Percentiles rank a stretch among this genome's conserved stretches.
Evolutionary conservation across 2,329 filamentous ascomycete genomes (phyloP).

Genomic region (Botryotinia convoluta): DNA sequence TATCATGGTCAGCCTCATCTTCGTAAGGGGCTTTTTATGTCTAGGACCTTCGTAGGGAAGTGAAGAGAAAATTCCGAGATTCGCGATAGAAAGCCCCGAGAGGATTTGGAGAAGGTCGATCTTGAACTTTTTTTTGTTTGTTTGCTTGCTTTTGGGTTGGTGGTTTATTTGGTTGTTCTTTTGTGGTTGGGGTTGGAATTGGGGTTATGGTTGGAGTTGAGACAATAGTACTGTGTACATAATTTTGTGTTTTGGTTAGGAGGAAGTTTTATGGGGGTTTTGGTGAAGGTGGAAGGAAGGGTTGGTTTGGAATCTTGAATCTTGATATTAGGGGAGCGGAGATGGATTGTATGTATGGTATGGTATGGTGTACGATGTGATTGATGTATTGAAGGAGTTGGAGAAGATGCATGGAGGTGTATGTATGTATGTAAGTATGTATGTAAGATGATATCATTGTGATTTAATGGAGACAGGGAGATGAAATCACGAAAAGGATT

Average conservation of each 20-base stretch:
- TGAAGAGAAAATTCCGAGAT: not conserved
- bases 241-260: not conserved
- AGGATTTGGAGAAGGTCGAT: not conserved
- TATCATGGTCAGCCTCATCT: not conserved
- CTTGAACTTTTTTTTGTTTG: not conserved
- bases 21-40: not conserved
- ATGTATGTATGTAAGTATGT: not conserved
- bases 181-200: not conserved
- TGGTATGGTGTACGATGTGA: too few species aligned
- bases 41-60: too few species aligned
- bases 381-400: not conserved
- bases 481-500: not conserved
- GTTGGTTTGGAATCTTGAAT: not conserved
- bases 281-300: too few species aligned
- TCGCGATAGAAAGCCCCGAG: not conserved
- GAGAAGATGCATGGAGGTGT: not conserved
- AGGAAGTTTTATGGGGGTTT: not conserved
- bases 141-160: too few species aligned
- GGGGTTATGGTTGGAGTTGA: not conserved
- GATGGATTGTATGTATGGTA: not conserved
- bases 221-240: not conserved
- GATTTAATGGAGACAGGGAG: not conserved
- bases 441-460: conserved; percentile 4
- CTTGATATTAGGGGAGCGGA: not conserved
- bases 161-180: not conserved